Evolutionary conservation across 2,329 filamentous ascomycete genomes (phyloP).

Genomic region (Kalaharituber pfeilii): DNA sequence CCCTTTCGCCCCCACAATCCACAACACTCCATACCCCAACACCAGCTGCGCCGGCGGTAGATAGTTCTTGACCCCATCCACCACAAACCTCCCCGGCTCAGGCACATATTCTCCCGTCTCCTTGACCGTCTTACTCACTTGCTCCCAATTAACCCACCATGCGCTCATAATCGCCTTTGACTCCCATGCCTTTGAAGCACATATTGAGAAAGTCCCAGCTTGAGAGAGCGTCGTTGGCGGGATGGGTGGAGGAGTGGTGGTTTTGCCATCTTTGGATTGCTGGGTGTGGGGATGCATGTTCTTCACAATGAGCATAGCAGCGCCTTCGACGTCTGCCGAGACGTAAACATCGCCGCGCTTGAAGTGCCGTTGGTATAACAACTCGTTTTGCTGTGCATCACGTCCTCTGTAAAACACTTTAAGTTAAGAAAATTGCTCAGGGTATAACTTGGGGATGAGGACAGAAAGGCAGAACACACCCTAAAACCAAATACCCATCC

Average conservation of each 20-base stretch:
- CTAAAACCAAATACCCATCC: slow-evolving; percentile 83
- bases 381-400: slow-evolving; percentile 77
- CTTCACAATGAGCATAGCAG: slow-evolving; percentile 74
- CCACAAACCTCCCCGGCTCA: slow-evolving; percentile 53
- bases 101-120: slow-evolving; percentile 63
- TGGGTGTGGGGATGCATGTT: slow-evolving; percentile 36
- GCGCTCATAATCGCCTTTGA: slow-evolving; percentile 90
- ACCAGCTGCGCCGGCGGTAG: slow-evolving; percentile 73
- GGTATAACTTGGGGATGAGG: no score
- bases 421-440: not conserved
- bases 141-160: slow-evolving; percentile 84
- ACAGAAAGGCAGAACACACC: not conserved
- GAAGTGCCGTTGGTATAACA: slow-evolving; percentile 72
- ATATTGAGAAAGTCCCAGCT: slow-evolving; percentile 69
- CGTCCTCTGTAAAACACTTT: slow-evolving; percentile 39
- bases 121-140: slow-evolving; percentile 65
- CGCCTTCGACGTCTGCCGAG: slow-evolving; percentile 73
- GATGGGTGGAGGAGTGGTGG: slow-evolving; percentile 64
- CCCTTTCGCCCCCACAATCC: slow-evolving; percentile 11
- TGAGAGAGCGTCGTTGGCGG: slow-evolving; percentile 82
- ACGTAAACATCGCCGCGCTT: slow-evolving; percentile 83
- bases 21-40: slow-evolving; percentile 74
- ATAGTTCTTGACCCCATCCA: slow-evolving; percentile 78
- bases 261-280: slow-evolving; percentile 34
- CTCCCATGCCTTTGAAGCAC: slow-evolving; percentile 82